Evolutionary conservation across 495 filamentous ascomycete genomes (phyloP), one percentile per base, ranked within the genome.

Genomic region (Tuber umbilicatum): DNA sequence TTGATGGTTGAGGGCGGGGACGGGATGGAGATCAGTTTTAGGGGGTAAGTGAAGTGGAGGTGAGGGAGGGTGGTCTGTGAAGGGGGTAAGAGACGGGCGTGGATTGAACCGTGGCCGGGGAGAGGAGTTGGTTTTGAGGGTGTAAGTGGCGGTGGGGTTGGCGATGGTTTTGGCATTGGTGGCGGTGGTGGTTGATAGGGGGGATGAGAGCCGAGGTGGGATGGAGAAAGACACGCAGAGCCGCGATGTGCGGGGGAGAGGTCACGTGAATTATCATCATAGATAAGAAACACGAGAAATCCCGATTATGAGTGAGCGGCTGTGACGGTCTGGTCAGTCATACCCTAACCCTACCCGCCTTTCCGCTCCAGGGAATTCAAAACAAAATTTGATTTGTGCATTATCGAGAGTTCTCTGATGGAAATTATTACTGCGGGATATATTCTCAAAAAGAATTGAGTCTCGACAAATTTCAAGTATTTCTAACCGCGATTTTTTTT

Each of bases 21-120:
- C 5, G 94, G 89, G 84, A 27, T 69, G 9, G 94, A 89, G 81
- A 99, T 90, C 45, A 99, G 90, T 83, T 99, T 99, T 45, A 99
- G 88, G 16, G 95, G 95, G 81, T 97, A 99, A 83, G 95, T 91
- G 84, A 94, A 98, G 47, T 89, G 89, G 74, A 97, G 87, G 37
- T 87, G 88, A 70, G 90, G 89, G 31, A 97, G 88, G 27, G 90
- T 88, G 0, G 93, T 91, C 55, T 87, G 88, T 9, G 87, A 85
- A 21, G 92, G 90, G 27, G 93, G 92, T 17, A 92, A 88, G 14
- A 94, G 86, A 14, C 88, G 87, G 41, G 93, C 89, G 64, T 91
- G 85, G 80, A 97, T 91, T 73, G 85, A 86, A 72, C 95, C 95
- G 73, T 92, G 86, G 35, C 95, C 95, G 7, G 94, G 87, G 50